Percentiles rank a stretch among this genome's conserved stretches.
Evolutionary conservation across 345 rosid species (phyloP).

Genomic region (Pistacia vera): DNA sequence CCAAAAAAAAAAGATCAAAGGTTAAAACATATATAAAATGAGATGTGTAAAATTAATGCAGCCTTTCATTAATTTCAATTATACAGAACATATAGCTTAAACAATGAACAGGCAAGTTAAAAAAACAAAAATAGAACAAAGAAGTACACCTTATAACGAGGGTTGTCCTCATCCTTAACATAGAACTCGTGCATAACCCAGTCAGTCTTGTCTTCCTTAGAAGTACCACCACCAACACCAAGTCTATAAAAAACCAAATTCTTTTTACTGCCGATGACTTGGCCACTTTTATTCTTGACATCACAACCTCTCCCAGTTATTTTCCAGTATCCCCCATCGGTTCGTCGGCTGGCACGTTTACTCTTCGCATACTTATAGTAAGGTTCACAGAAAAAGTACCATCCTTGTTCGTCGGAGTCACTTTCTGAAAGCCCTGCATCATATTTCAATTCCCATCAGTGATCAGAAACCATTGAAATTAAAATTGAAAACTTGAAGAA

Average conservation of each 20-base stretch:
- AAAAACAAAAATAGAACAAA: too few relatives aligned
- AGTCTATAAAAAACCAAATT: constrained; percentile 33
- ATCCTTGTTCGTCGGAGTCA: constrained; percentile 23
- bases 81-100: too few relatives aligned
- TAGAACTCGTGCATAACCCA: constrained; percentile 12
- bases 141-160: background rate
- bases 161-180: background rate
- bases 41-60: too few relatives aligned
- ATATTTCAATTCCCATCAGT: background rate
- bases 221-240: background rate
- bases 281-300: constrained; percentile 15
- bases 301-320: constrained; percentile 33
- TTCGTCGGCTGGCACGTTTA: constrained; percentile 26
- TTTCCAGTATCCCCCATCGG: constrained; percentile 46
- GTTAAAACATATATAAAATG: too few relatives aligned
- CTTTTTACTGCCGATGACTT: constrained; percentile 41
- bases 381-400: constrained; percentile 38
- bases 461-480: too few relatives aligned
- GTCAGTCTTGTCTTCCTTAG: background rate
- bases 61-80: too few relatives aligned
- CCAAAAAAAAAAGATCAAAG: too few relatives aligned
- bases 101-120: too few relatives aligned
- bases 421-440: background rate
- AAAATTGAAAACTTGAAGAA: background rate
- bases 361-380: constrained; percentile 18